Evolutionary conservation across 1,139 yeast genomes (phyloP), one percentile per base, ranked within the genome.

Genomic region (Pichia sp.): DNA sequence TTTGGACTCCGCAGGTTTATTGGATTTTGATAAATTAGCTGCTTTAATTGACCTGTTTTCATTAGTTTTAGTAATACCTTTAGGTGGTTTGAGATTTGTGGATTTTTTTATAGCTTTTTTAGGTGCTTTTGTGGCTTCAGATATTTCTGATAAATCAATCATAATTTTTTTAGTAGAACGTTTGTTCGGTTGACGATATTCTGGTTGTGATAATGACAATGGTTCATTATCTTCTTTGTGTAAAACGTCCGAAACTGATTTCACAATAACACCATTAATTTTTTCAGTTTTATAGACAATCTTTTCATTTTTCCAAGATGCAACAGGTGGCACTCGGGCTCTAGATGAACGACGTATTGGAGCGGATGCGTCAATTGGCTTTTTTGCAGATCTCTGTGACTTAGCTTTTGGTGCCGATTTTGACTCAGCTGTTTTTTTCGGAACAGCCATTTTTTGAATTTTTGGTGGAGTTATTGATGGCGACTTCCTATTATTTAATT

Each of bases 291-390:
- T 74, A 57, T 83, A 87, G 2, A 85, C 76, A 33, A 84, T 75
- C 49, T 80, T 70, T 62, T 89, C 96, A 58, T 84, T 85, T 61
- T 86, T 76, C 96, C 97, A 87, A 60, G 73, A 85, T 10, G 89
- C 92, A 52, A 87, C 67, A 0, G 96, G 95, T 2, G 83, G 78
- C 7, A 85, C 73, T 52, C 76, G 75, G 6, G 78, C 74, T 56
- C 96, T 71, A 37, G 72, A 70, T 0, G 96, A 84, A 51, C 77
- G 65, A 50, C 85, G 53, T 10, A 56, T 26, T 9, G 56, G 55
- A 4, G 6, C 26, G 6, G 16, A 5, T 5, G 8, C 16, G 3
- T 8, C 26, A 32, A 25, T 8, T 23, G n/a, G n/a, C n/a, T n/a
- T n/a, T n/a, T 32, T 32, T 23, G n/a, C 22, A 22, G 35, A 2